Conservation (phyloP, 129 eudicot species). For the Cynara cardunculus region DNA sequence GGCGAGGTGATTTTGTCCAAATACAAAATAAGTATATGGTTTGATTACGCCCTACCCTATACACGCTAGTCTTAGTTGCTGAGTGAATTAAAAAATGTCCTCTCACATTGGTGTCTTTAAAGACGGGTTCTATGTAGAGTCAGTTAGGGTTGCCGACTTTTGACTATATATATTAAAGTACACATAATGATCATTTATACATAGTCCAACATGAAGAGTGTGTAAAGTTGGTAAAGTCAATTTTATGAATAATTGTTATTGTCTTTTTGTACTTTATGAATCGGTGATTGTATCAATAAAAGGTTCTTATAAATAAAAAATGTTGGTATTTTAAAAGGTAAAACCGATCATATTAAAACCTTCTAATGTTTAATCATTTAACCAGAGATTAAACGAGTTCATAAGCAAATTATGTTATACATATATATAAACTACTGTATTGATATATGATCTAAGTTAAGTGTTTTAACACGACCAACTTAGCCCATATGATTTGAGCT, state of each 20-base stretch:
- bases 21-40: no score
- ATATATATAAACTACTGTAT: neutral
- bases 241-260: neutral
- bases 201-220: neutral
- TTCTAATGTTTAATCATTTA: neutral
- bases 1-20: no score
- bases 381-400: neutral
- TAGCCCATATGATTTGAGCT: neutral
- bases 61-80: no score
- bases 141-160: no score
- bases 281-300: neutral
- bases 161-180: no score
- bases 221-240: no score
- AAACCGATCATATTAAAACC: neutral
- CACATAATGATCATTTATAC: neutral
- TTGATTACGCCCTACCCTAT: no score
- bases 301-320: no score
- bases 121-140: no score
- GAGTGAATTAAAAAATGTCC: no score
- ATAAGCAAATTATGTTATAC: neutral
- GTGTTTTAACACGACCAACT: neutral
- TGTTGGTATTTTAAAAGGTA: neutral
- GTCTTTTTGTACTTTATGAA: neutral
- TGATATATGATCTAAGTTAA: neutral
- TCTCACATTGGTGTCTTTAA: no score